phyloP scores from a whole-genome alignment of 1,284 basidiomycete species.

The Irpex sp. region DNA sequence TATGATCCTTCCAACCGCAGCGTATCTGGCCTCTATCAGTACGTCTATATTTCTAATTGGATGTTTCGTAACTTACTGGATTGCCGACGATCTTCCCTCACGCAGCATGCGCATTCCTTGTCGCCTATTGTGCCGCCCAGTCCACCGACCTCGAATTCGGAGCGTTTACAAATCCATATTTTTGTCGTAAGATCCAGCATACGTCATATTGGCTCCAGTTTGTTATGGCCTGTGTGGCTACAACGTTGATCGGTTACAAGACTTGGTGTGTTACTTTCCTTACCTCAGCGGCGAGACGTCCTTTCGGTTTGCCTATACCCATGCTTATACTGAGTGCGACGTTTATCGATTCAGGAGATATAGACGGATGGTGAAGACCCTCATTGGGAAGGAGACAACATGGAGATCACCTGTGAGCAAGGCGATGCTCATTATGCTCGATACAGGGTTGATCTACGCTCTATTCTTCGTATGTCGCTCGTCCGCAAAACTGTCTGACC shows the following conservation, averaged over 20 bases:
- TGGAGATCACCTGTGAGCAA: constrained; percentile 9
- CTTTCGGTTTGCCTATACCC: too few species aligned
- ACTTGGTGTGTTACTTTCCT: constrained; percentile 11
- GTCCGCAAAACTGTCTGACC: background rate
- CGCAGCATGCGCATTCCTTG: background rate
- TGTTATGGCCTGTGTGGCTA: constrained; percentile 14
- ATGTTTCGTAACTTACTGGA: background rate
- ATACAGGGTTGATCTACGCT: constrained; percentile 13
- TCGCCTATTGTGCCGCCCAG: constrained; percentile 12
- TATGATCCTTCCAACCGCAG: constrained; percentile 8
- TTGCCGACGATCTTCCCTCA: background rate
- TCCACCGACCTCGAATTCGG: constrained; percentile 12
- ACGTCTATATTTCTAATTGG: background rate
- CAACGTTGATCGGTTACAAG: constrained; percentile 14
- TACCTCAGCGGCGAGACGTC: background rate
- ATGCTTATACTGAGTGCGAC: background rate
- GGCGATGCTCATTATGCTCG: constrained; percentile 16
- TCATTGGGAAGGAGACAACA: constrained; percentile 6
- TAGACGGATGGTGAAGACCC: constrained; percentile 7
- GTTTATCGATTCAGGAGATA: constrained; percentile 9
- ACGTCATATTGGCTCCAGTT: constrained; percentile 14
- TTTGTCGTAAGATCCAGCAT: constrained; percentile 15
- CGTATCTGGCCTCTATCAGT: constrained; percentile 13
- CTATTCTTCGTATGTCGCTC: constrained; percentile 11
- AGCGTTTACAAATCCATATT: constrained; percentile 10